phyloP scores from a whole-genome alignment of 2,329 filamentous ascomycete genomes.

The Colletotrichum liriopes region DNA sequence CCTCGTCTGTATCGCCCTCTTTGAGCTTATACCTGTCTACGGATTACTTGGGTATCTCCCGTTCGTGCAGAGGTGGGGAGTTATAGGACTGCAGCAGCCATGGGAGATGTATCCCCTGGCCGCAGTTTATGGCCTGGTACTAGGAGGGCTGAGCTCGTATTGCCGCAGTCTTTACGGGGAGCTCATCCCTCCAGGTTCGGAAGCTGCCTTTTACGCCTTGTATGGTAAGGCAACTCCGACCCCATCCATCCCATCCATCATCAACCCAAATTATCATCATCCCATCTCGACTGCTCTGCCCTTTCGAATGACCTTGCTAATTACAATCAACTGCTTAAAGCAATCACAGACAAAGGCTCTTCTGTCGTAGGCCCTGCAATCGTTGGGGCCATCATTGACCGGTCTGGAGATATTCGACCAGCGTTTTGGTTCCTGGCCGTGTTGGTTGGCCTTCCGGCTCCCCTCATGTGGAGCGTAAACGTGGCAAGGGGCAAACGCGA shows the following conservation, averaged over 20 bases:
- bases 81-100: conserved; percentile 89
- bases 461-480: conserved; percentile 87
- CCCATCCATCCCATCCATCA: no score
- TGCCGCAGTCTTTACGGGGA: conserved; percentile 94
- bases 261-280: neutral
- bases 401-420: conserved; percentile 83
- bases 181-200: conserved; percentile 92
- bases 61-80: conserved; percentile 80
- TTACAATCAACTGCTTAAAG: conserved; percentile 84
- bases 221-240: conserved; percentile 68
- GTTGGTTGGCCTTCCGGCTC: conserved; percentile 87
- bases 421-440: conserved; percentile 94
- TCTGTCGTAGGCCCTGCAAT: conserved; percentile 95
- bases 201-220: conserved; percentile 95
- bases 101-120: conserved; percentile 98
- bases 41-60: conserved; percentile 91
- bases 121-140: conserved; percentile 91
- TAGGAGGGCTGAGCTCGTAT: conserved; percentile 93
- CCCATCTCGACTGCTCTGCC: neutral
- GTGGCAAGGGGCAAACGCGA: conserved; percentile 84
- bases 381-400: conserved; percentile 92
- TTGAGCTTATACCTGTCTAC: conserved; percentile 94
- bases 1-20: conserved; percentile 89
- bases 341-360: conserved; percentile 70
- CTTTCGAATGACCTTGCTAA: neutral